Conservation (phyloP, 2,329 filamentous ascomycete genomes). For the Botrytis deweyae region DNA sequence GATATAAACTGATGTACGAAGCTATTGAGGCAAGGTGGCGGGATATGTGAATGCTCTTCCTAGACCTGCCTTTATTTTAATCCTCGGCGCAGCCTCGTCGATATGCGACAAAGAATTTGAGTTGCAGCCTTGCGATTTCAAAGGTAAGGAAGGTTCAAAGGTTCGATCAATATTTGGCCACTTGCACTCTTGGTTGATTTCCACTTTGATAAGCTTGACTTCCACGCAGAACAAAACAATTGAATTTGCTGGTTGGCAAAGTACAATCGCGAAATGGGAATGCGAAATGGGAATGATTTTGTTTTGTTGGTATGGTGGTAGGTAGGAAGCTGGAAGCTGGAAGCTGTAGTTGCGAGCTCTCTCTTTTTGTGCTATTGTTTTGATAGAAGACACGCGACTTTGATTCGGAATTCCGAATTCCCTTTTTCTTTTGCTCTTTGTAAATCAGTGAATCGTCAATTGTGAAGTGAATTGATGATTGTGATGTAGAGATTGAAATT, state of each 20-base stretch:
- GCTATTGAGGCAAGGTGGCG: background rate
- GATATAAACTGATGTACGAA: background rate
- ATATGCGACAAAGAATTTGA: constrained; percentile 9
- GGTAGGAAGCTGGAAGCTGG: background rate
- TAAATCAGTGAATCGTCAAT: background rate
- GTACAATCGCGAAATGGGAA: background rate
- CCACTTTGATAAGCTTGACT: background rate
- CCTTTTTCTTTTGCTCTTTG: background rate
- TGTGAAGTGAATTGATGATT: background rate
- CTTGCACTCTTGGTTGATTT: constrained; percentile 8
- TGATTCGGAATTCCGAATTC: background rate
- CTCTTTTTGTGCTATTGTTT: background rate
- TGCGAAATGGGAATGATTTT: background rate
- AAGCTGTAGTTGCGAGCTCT: background rate
- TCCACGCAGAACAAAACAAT: background rate
- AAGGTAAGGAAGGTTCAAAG: background rate
- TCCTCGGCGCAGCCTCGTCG: constrained; percentile 15
- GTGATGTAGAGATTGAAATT: background rate
- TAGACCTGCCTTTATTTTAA: background rate
- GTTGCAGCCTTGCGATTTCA: background rate
- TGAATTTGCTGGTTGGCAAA: no score
- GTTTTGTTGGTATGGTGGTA: background rate
- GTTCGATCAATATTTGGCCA: background rate
- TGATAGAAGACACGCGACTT: constrained; percentile 3
- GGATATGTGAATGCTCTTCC: background rate